Conservation (phyloP, 164 flowering plant genomes). For the Chloranthus sessilifolius region DNA sequence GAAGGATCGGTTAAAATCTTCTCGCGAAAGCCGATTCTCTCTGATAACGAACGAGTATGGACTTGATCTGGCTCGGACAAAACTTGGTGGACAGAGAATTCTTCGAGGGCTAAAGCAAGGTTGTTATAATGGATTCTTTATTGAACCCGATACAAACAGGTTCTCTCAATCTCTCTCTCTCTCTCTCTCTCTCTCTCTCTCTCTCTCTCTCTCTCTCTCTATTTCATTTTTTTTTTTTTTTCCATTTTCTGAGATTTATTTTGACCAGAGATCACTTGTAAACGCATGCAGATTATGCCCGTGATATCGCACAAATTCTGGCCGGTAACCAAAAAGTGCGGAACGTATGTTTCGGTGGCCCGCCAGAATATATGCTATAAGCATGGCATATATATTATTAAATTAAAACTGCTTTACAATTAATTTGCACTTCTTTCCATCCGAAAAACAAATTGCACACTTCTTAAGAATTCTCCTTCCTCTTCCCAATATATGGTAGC, state of each 20-base stretch:
- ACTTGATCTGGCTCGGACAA: neutral
- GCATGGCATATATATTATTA: neutral
- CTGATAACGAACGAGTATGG: slow-evolving; percentile 18
- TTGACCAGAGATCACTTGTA: neutral
- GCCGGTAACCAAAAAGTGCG: neutral
- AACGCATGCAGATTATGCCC: neutral
- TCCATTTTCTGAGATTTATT: neutral
- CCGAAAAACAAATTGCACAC: too few species aligned
- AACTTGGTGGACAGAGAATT: slow-evolving; percentile 10
- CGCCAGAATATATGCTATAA: neutral
- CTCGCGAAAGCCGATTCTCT: slow-evolving; percentile 21
- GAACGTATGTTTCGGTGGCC: neutral
- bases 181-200: neutral
- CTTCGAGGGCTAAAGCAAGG: slow-evolving; percentile 13
- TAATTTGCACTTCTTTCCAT: neutral
- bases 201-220: neutral
- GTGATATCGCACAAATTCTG: neutral
- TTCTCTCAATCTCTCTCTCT: neutral
- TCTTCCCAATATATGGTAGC: too few species aligned
- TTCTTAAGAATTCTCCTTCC: too few species aligned
- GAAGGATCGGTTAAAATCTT: slow-evolving; percentile 28
- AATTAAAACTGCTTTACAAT: neutral
- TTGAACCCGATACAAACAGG: slow-evolving; percentile 30
- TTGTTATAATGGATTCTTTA: slow-evolving; percentile 13
- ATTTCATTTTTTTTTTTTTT: neutral